Evolutionary conservation across 306 rosid species (phyloP).

Genomic region (Trifolium dubium): DNA sequence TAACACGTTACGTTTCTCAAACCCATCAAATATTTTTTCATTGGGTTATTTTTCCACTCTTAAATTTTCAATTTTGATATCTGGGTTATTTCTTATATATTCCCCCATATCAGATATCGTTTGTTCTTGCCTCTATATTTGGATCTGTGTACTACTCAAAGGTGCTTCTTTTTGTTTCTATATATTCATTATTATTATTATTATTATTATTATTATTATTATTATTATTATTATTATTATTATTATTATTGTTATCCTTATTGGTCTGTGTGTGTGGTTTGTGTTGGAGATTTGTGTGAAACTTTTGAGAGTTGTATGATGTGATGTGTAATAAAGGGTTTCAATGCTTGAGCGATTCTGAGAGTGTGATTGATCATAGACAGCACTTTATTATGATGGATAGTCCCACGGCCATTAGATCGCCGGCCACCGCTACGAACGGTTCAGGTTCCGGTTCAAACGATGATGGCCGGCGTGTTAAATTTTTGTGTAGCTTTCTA

Average conservation of each 20-base stretch:
- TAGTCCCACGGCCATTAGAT: conserved; percentile 60
- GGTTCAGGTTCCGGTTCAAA: conserved; percentile 50
- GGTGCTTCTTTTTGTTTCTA: not conserved
- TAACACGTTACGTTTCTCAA: not conserved
- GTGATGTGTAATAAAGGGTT: conserved; percentile 67
- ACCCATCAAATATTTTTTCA: conserved; percentile 34
- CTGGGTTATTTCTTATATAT: conserved; percentile 14
- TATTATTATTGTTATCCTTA: too few species aligned
- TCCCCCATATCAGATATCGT: conserved; percentile 47
- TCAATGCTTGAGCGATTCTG: conserved; percentile 62
- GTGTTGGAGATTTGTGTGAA: conserved; percentile 27
- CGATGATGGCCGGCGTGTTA: conserved; percentile 76
- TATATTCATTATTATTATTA: too few species aligned
- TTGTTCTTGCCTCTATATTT: conserved; percentile 29
- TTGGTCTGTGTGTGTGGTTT: conserved; percentile 4
- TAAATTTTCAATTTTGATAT: conserved; percentile 26
- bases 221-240: too few species aligned
- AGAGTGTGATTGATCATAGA: conserved; percentile 50
- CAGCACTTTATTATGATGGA: conserved; percentile 71
- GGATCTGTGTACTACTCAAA: conserved; percentile 38
- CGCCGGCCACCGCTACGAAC: conserved; percentile 42
- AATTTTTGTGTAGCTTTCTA: conserved; percentile 85
- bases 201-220: too few species aligned
- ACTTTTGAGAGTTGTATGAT: conserved; percentile 40
- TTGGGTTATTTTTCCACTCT: conserved; percentile 36